phyloP scores from a whole-genome alignment of 257 asterid species.

The Penstemon newberryi region DNA sequence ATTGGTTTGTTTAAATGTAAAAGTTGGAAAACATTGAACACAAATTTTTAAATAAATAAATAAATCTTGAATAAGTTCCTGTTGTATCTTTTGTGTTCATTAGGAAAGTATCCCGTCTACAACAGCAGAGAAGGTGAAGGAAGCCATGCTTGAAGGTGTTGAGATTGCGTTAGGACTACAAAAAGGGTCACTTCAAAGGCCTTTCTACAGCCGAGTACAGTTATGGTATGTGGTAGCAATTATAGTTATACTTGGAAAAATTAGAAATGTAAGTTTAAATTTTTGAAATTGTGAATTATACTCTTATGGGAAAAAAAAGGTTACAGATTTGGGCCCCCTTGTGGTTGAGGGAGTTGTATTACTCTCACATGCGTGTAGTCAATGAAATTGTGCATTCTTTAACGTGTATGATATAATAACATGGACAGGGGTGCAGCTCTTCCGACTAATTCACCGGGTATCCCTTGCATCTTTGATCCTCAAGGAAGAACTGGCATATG shows the following conservation, averaged over 20 bases:
- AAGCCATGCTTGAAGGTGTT: slow-evolving; percentile 82
- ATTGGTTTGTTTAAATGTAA: background rate
- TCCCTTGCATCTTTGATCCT: slow-evolving; percentile 93
- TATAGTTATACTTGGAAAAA: background rate
- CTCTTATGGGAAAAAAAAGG: background rate
- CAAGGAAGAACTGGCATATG: slow-evolving; percentile 95
- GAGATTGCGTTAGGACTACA: slow-evolving; percentile 78
- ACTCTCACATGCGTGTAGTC: too few species aligned
- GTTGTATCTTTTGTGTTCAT: slow-evolving; percentile 6
- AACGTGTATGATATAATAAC: slow-evolving; percentile 18
- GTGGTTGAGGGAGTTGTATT: background rate
- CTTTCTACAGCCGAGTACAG: slow-evolving; percentile 76
- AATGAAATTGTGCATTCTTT: background rate
- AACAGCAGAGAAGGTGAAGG: slow-evolving; percentile 78
- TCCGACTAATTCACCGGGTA: slow-evolving; percentile 78
- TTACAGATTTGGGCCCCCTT: background rate
- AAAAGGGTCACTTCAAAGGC: slow-evolving; percentile 54
- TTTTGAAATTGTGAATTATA: background rate
- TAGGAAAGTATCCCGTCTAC: slow-evolving; percentile 86
- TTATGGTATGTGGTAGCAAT: slow-evolving; percentile 60
- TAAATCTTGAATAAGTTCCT: background rate
- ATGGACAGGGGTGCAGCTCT: slow-evolving; percentile 95
- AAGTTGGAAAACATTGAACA: background rate
- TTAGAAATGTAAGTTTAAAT: slow-evolving; percentile 12
- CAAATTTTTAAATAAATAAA: too few species aligned